Percentiles rank a stretch among this genome's conserved stretches.
Evolutionary conservation across 805 yeast species (phyloP).

Genomic region (Danielia oregonensis): DNA sequence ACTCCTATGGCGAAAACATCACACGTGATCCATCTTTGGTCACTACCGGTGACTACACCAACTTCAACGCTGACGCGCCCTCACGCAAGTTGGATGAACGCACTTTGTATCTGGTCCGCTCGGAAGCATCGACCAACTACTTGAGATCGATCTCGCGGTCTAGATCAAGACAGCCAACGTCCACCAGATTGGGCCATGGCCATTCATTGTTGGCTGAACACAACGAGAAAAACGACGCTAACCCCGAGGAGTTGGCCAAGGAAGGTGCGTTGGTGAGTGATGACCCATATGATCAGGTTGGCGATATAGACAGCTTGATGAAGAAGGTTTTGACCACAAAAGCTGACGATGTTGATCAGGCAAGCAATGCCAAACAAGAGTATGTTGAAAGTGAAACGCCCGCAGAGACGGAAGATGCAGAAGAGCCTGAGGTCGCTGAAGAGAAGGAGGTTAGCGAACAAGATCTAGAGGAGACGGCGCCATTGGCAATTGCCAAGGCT

Average conservation of each 20-base stretch:
- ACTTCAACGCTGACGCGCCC: constrained; percentile 39
- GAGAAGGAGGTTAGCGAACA: not conserved
- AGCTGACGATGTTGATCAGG: constrained; percentile 1
- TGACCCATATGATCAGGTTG: constrained; percentile 46
- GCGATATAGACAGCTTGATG: constrained; percentile 48
- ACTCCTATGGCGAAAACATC: constrained; percentile 9
- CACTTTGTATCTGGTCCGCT: constrained; percentile 29
- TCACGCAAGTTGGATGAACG: constrained; percentile 10
- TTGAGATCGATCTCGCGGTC: constrained; percentile 65
- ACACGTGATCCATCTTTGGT: constrained; percentile 37
- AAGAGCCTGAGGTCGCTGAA: constrained; percentile 12
- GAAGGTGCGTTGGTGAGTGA: constrained; percentile 57
- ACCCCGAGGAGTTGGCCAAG: constrained; percentile 41
- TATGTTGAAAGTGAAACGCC: constrained; percentile 7
- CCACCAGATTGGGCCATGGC: constrained; percentile 2
- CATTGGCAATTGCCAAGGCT: too few relatives aligned
- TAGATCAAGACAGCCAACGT: constrained; percentile 42
- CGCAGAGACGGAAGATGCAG: constrained; percentile 17
- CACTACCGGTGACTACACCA: constrained; percentile 45
- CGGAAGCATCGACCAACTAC: constrained; percentile 48
- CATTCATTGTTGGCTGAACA: constrained; percentile 18
- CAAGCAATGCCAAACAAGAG: not conserved
- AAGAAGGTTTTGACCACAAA: constrained; percentile 35
- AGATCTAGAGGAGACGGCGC: too few relatives aligned
- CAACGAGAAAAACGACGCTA: constrained; percentile 26